These are phyloP conservation scores for Gracilaria domingensis DNA, from an alignment of 23 red algal species.

Conservation along the genomic window DNA sequence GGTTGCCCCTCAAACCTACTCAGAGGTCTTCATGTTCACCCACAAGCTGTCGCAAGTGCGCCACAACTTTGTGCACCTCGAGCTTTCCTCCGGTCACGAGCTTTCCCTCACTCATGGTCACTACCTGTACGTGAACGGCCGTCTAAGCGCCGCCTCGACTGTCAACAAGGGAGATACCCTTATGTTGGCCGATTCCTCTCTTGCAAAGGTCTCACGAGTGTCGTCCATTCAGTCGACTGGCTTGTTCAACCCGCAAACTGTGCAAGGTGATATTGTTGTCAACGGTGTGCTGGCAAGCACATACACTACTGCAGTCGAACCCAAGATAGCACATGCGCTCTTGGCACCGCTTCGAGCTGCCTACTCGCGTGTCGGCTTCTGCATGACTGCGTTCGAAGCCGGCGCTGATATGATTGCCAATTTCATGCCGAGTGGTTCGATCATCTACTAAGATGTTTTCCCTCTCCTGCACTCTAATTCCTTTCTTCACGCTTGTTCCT, in stretches of 20 bases:
- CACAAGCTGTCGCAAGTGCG: constrained; percentile 53
- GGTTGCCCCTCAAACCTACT: constrained; percentile 45
- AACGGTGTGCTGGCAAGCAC: constrained; percentile 65
- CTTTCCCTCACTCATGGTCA: constrained; percentile 64
- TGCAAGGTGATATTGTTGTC: constrained; percentile 83
- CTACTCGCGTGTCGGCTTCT: constrained; percentile 49
- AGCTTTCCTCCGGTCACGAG: constrained; percentile 38
- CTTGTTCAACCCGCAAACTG: constrained; percentile 88
- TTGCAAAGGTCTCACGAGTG: constrained; percentile 43
- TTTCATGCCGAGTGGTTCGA: constrained; percentile 53
- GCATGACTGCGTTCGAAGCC: constrained; percentile 44
- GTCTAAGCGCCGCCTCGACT: constrained; percentile 53
- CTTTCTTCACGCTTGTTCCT: not conserved
- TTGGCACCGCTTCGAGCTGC: constrained; percentile 71
- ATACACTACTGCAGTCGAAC: constrained; percentile 76
- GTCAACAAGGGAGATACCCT: constrained; percentile 56
- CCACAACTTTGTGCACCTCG: constrained; percentile 49
- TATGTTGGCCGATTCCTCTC: constrained; percentile 47
- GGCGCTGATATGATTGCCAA: constrained; percentile 54
- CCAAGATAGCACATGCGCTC: constrained; percentile 70
- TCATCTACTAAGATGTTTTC: constrained; percentile 35
- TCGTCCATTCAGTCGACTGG: constrained; percentile 23
- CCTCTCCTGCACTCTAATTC: too few relatives aligned
- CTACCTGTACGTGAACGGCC: constrained; percentile 78
- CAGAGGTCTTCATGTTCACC: constrained; percentile 79